phyloP scores from a whole-genome alignment of 257 asterid species.

The Penstemon barbatus region DNA sequence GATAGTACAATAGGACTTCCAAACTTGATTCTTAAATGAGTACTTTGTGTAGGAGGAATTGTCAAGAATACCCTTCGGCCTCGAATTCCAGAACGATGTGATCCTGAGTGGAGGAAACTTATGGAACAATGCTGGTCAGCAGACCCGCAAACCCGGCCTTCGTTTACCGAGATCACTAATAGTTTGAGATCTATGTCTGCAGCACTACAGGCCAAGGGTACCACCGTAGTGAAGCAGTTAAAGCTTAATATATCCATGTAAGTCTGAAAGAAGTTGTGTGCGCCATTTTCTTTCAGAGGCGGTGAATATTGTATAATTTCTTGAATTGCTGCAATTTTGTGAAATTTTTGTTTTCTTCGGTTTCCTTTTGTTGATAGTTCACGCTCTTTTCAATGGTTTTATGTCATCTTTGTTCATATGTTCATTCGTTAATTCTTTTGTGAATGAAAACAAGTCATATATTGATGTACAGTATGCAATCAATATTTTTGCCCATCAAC shows the following conservation, averaged over 20 bases:
- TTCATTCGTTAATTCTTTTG: conserved; percentile 30
- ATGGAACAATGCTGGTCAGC: conserved; percentile 80
- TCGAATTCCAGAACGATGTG: conserved; percentile 59
- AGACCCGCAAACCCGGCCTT: conserved; percentile 58
- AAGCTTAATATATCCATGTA: conserved; percentile 39
- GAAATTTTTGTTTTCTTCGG: conserved; percentile 25
- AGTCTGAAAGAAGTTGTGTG: conserved; percentile 16
- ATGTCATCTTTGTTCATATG: conserved; percentile 10
- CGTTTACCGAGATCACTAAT: conserved; percentile 64
- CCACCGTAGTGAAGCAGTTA: conserved; percentile 22
- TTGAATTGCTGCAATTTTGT: conserved; percentile 35
- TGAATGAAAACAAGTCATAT: not conserved
- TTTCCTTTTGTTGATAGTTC: conserved; percentile 27
- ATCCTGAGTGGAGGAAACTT: conserved; percentile 65
- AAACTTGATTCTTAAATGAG: conserved; percentile 1
- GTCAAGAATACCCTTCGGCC: conserved; percentile 74
- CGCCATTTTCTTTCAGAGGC: conserved; percentile 12
- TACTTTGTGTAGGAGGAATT: conserved; percentile 56
- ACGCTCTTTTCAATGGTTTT: conserved; percentile 17
- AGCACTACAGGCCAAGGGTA: conserved; percentile 37
- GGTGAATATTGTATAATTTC: conserved; percentile 19
- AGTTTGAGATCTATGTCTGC: conserved; percentile 58
- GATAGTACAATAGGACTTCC: not conserved
- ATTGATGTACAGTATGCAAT: too few relatives aligned
- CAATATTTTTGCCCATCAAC: too few relatives aligned